Base-by-base conservation (phyloP, 257 asterid genomes). In the Anisodus acutangulus region DNA sequence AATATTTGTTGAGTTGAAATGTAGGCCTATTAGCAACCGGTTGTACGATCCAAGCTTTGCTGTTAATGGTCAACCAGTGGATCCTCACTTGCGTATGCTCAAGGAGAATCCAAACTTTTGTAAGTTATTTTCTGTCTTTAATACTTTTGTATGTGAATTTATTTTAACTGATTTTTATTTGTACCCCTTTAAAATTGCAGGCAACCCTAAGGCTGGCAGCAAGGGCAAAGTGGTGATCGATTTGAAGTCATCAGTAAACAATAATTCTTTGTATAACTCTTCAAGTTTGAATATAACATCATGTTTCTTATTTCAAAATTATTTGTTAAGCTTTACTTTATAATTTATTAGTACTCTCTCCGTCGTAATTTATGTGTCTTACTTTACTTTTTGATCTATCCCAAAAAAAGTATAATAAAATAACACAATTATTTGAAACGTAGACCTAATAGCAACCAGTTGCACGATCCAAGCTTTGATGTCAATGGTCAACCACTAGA, bases 1-100 rank as follows among this genome's bases (percentile, higher is more conserved):
- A 70, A 16, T 43, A 69, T 15, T 17, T 45, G 5, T 10, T 74
- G 39, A 49, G 22, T 5, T 74, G 60, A 72, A 17, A 72, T 3
- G 43, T 74, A 74, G 80, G 19, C 22, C 3, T 22, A 0, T 5
- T 49, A 8, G 1, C 12, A 74, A 74, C 31, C 6, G 19, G 10
- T 3, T 74, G 9, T 74, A 74, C 22, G 80, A 74, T 74, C 58
- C 80, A 74, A 74, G 80, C 43, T 74, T 19, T 74, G 80, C 60
- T 49, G 80, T 4, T 1, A 74, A 11, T 47, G 80, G 62, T 49
- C 6, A 9, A 7, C 62, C 80, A 3, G 4, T 74, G 3, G 80
- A 74, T 49, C 80, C 80, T 19, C 60, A 47, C 22, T 19, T 74
- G 80, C 60, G 62, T 49, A 74, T 74, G 60, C 41, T 74, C 2